A percentile compares a stretch with the other conserved stretches of the same genome.
Evolutionary conservation across 768 basidiomycete species (phyloP).

Genomic region (Mycena amicta): DNA sequence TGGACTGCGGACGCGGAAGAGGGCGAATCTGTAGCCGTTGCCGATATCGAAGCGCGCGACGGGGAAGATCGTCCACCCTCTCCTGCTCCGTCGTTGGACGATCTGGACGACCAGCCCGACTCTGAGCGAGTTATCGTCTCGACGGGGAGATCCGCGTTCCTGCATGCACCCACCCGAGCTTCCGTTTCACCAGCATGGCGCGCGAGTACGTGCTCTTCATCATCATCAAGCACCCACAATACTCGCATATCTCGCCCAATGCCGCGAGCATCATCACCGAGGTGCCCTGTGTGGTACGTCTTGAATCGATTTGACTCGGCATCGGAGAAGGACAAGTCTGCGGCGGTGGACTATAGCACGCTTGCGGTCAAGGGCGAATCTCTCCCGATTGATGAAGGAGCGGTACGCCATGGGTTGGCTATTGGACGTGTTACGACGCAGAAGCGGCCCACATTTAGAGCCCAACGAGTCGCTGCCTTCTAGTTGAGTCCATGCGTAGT

Average conservation of each 20-base stretch:
- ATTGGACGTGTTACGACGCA: slow-evolving; percentile 5
- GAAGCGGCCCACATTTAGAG: slow-evolving; percentile 10
- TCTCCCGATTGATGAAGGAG: slow-evolving; percentile 1
- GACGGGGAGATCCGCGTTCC: slow-evolving; percentile 23
- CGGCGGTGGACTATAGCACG: not conserved
- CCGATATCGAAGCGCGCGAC: not conserved
- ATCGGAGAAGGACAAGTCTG: not conserved
- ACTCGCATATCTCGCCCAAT: slow-evolving; percentile 18
- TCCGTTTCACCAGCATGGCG: slow-evolving; percentile 15
- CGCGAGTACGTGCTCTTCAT: slow-evolving; percentile 20
- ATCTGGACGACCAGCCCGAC: slow-evolving; percentile 3
- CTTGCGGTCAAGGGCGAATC: slow-evolving; percentile 7
- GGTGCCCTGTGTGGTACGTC: slow-evolving; percentile 18
- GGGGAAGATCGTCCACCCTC: slow-evolving; percentile 1
- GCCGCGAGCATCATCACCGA: slow-evolving; percentile 13
- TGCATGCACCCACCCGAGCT: slow-evolving; percentile 17
- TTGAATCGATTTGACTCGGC: slow-evolving; percentile 10
- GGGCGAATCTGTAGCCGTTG: too few species aligned
- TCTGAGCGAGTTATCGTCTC: slow-evolving; percentile 14
- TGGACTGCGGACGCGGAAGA: not conserved
- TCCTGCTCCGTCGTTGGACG: slow-evolving; percentile 13
- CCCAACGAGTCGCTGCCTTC: slow-evolving; percentile 13
- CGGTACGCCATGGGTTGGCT: slow-evolving; percentile 3
- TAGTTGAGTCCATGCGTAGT: not conserved
- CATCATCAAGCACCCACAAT: slow-evolving; percentile 19